Percentiles rank a stretch among this genome's conserved stretches.
These are phyloP conservation scores for Coniochaeta prunicola DNA, from an alignment of 2,329 filamentous ascomycete genomes.

Conservation along the genomic window DNA sequence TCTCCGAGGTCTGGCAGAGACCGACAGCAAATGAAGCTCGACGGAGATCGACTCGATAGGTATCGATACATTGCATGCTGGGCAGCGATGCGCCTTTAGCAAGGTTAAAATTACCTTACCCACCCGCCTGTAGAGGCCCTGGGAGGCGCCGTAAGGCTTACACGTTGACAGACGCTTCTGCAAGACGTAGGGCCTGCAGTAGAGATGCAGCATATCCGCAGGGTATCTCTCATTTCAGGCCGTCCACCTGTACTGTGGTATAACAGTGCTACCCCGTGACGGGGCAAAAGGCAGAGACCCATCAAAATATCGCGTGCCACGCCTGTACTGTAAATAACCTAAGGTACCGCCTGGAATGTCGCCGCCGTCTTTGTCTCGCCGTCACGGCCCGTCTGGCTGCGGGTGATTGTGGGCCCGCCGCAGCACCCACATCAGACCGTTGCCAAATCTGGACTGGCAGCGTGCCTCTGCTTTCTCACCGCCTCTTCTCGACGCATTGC, in stretches of 20 bases:
- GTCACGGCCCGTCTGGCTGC: neutral
- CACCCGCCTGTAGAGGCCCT: slow-evolving; percentile 2
- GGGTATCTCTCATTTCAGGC: neutral
- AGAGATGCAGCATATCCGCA: neutral
- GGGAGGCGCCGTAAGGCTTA: slow-evolving; percentile 3
- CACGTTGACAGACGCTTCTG: slow-evolving; percentile 7
- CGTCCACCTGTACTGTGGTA: neutral
- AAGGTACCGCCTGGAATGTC: too few relatives aligned
- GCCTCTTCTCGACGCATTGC: neutral
- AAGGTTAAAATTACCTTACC: slow-evolving; percentile 9
- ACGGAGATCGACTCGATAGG: slow-evolving; percentile 5
- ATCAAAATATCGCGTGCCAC: too few relatives aligned
- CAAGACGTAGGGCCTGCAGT: slow-evolving; percentile 6
- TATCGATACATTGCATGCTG: slow-evolving; percentile 17
- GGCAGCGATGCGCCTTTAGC: slow-evolving; percentile 22
- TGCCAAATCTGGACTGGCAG: neutral
- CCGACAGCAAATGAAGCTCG: slow-evolving; percentile 6
- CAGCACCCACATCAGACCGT: neutral
- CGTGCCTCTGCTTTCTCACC: neutral
- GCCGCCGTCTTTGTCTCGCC: neutral
- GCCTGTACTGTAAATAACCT: too few relatives aligned
- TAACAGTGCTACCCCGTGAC: neutral
- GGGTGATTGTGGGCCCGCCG: neutral
- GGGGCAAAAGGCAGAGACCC: neutral
- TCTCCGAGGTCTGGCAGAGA: neutral